Percentiles rank a stretch among this genome's conserved stretches.
Conservation (phyloP, 164 flowering plant genomes). For the Vitis rotundifolia region DNA sequence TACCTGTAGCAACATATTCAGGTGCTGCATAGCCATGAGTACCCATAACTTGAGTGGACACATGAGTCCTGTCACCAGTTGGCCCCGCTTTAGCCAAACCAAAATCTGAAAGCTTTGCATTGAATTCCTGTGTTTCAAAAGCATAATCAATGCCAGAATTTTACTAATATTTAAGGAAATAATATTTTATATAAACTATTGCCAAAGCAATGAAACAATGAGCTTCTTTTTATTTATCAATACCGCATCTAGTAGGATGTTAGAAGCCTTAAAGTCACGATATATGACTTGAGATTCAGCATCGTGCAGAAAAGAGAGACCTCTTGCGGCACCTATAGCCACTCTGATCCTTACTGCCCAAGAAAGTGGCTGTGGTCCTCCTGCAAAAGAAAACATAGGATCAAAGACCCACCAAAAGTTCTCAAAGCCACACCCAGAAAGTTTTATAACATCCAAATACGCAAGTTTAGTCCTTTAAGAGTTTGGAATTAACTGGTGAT, state of each 20-base stretch:
- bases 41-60: constrained; percentile 92
- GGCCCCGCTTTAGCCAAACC: constrained; percentile 97
- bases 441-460: background rate
- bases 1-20: constrained; percentile 87
- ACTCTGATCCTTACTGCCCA: constrained; percentile 90
- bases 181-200: background rate
- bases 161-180: background rate
- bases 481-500: too few relatives aligned
- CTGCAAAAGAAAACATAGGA: constrained; percentile 35
- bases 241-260: constrained; percentile 87
- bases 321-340: constrained; percentile 86
- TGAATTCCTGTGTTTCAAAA: constrained; percentile 62
- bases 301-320: constrained; percentile 82
- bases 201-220: background rate
- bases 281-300: constrained; percentile 78
- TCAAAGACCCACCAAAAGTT: background rate
- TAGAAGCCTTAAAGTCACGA: constrained; percentile 88
- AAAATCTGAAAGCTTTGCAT: constrained; percentile 87
- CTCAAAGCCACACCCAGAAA: background rate
- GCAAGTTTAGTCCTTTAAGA: too few relatives aligned
- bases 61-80: constrained; percentile 87
- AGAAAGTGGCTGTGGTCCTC: constrained; percentile 80
- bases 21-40: constrained; percentile 98
- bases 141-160: background rate
- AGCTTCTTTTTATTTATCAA: constrained; percentile 1